Evolutionary conservation across 2,329 filamentous ascomycete genomes (phyloP), one percentile per base, ranked within the genome.

Genomic region (Xylariaceae sp.): DNA sequence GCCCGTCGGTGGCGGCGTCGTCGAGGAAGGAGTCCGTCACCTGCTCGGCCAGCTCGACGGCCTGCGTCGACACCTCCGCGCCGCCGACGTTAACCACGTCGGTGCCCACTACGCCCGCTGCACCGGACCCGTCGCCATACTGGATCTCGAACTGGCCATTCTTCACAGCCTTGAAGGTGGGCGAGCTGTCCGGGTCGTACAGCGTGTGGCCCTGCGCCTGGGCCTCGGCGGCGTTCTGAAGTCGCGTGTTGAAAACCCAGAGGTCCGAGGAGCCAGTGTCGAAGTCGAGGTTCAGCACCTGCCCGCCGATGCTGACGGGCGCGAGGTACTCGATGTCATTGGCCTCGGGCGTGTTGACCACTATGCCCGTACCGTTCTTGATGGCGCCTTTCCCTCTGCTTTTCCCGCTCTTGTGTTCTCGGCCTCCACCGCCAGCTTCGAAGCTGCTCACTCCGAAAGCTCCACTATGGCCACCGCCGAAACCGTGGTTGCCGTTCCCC

Each of bases 221-320:
- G n/a, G n/a, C n/a, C n/a, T n/a, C n/a, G n/a, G n/a, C 50, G 2
- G 44, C 9, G 21, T 18, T 43, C 53, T 56, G n/a, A 58, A 43
- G 31, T 59, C 21, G 60, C 48, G 31, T 68, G 49, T 55, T 59
- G 47, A 61, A 61, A 15, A 60, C 56, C 59, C 59, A 61, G 12
- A 62, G 47, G 31, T 62, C 59, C 8, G 59, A 61, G 7, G 59
- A 61, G 16, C 59, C 59, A 9, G 59, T 58, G 43, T 62, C 59
- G 43, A 62, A 59, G 31, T 61, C 59, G 24, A 61, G 51, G 37
- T 59, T 59, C 15, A 61, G 18, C 15, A 52, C 52, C 36, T 61
- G 56, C 14, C 55, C 56, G 13, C 59, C 59, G 31, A 61, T 59
- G 23, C 48, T 50, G n/a, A 61, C 58, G 7, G 57, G 58, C 2